A percentile compares a stretch with the other conserved stretches of the same genome.
These are phyloP conservation scores for Neonectria magnoliae DNA, from an alignment of 2,329 filamentous ascomycete genomes.

Conservation along the genomic window DNA sequence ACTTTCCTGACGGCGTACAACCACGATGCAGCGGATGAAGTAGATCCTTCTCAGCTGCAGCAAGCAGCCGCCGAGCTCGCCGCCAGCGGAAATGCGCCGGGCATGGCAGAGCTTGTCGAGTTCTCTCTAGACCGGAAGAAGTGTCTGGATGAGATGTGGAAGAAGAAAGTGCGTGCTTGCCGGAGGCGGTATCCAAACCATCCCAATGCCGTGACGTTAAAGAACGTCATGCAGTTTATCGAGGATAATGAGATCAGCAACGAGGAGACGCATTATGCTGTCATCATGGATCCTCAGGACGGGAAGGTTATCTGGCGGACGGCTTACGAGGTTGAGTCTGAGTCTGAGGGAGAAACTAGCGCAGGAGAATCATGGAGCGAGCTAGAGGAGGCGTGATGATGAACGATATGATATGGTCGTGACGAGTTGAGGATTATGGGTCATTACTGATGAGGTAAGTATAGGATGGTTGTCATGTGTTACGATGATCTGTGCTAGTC, in stretches of 20 bases:
- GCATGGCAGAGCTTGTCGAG: conserved; percentile 39
- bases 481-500: too few species aligned
- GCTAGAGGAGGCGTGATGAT: not conserved
- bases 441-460: too few species aligned
- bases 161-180: not conserved
- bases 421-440: too few species aligned
- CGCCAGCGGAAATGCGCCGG: conserved; percentile 8
- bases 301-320: conserved; percentile 55
- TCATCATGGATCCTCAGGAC: conserved; percentile 58
- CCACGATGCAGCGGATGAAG: conserved; percentile 42
- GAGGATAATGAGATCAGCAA: conserved; percentile 41
- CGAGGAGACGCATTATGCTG: conserved; percentile 46
- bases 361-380: not conserved
- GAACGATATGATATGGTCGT: not conserved
- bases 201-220: conserved; percentile 17
- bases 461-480: too few species aligned
- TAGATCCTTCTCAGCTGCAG: conserved; percentile 2
- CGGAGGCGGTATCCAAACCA: not conserved
- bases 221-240: conserved; percentile 41
- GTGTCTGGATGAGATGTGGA: conserved; percentile 36
- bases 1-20: conserved; percentile 43
- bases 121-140: conserved; percentile 39
- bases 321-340: conserved; percentile 21
- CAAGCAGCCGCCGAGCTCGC: conserved; percentile 19
- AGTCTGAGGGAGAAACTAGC: not conserved